Evolutionary conservation across 805 yeast genomes (phyloP), one percentile per base, ranked within the genome.

Genomic region (Tetrapisispora nanseiensis): DNA sequence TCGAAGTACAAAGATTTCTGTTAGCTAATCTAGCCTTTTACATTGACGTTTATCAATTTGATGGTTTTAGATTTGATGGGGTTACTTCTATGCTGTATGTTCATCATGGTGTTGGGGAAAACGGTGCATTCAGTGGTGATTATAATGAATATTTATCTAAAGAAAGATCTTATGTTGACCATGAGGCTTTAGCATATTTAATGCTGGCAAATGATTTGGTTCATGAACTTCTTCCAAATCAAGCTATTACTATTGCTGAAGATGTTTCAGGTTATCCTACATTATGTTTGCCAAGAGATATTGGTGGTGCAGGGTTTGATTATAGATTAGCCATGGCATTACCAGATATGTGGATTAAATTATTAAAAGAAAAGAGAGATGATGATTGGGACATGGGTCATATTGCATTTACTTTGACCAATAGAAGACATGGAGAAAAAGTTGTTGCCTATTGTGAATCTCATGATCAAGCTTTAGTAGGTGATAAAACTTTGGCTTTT

Each of bases 191-290:
- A 41, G 73, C 80, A 23, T 90, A 90, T 60, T 65, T 90, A 55
- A 87, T 89, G 83, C 63, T 92, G 47, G 97, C 96, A n/a, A 92
- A 90, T 62, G 75, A 77, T 51, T 63, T 90, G 52, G 75, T 90
- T 49, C 68, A 66, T 26, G 72, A 76, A 49, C 69, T 78, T 51
- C 66, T 73, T 41, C 62, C 68, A 28, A 67, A 74, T 12, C 66
- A 70, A 42, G 77, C 82, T 50, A 74, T 83, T 9, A 76, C 95
- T 1, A 82, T 90, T 50, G 97, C 97, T 3, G 98, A 90, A 62
- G 98, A 90, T 61, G 98, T 90, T 37, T 81, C 92, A 39, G 98
- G 98, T 10, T 90, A 90, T 82, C 98, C 98, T 27, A 87, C 97
- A 1, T 67, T 92, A 43, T 90, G 97, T 62, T 63, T 84, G 43